Evolutionary conservation across 768 basidiomycete genomes (phyloP), one percentile per base, ranked within the genome.

Genomic region (Tulasnella sp.): DNA sequence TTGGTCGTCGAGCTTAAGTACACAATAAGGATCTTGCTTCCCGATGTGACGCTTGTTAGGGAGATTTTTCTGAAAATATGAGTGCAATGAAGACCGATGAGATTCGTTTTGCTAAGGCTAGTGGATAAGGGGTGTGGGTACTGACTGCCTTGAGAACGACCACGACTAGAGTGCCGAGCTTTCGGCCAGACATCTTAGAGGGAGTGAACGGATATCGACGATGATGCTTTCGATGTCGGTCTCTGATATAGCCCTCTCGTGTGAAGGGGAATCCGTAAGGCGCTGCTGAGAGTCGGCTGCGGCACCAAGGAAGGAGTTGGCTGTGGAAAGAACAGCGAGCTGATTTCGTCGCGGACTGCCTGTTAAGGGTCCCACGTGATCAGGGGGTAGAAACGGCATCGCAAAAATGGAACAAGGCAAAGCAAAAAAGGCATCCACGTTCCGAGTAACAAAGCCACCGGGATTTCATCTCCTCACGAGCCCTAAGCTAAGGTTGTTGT

Each of bases 11-110:
- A 96, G 88, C 4, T 89, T 88, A 37, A 97, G 90, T 34, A 92
- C 87, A 83, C 96, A 98, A 86, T 97, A 99, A 0, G 98, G 98
- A 85, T 98, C 96, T 86, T 99, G 98, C 87, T 99, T 99, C 83
- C 95, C 95, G 73, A 96, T 97, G 85, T 96, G 93, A 83, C 93
- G 89, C 87, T 96, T 96, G 83, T 96, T 96, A 24, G 95, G 95
- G 77, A 96, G 88, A 86, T 96, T 94, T 86, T 92, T 93, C 95
- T 96, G 85, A 58, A 54, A 54, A n/a, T 54, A 76, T 44, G 58
- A 44, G 48, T 34, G 28, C 14, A 60, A 28, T n/a, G 42, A 44
- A 34, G n/a, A 44, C 28, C 31, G 44, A 22, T 80, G 78, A 42
- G 44, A 73, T 60, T 50, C 73, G 73, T 76, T 79, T 83, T 72